Conservation (phyloP, 192 early-diverging fungal genomes). For the Phlyctochytrium arcticum region DNA sequence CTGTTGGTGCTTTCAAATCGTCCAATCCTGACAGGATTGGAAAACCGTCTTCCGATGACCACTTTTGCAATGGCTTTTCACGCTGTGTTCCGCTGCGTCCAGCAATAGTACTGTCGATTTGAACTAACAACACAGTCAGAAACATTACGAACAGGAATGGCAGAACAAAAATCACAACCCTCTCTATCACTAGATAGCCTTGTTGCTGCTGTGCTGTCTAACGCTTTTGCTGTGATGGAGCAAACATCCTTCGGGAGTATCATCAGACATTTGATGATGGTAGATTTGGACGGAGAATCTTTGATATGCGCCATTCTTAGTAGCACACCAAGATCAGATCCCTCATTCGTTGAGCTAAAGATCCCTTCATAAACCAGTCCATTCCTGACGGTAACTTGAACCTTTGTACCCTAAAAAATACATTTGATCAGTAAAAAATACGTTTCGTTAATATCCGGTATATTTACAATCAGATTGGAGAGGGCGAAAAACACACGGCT, state of each 20-base stretch:
- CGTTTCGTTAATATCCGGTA: background rate
- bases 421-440: background rate
- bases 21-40: conserved; percentile 7
- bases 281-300: background rate
- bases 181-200: no score
- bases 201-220: no score
- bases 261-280: conserved; percentile 48
- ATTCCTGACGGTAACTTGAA: conserved; percentile 53
- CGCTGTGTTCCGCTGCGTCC: conserved; percentile 52
- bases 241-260: conserved; percentile 66
- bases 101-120: conserved; percentile 89
- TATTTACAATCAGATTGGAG: conserved; percentile 62
- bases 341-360: conserved; percentile 56
- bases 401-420: conserved; percentile 69
- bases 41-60: conserved; percentile 70
- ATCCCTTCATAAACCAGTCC: conserved; percentile 67
- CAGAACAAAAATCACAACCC: no score
- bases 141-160: no score
- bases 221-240: conserved; percentile 29
- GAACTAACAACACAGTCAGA: conserved; percentile 63
- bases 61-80: conserved; percentile 83
- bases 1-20: conserved; percentile 21
- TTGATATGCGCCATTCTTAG: conserved; percentile 54
- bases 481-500: conserved; percentile 64
- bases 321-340: conserved; percentile 61